Percentiles rank a stretch among this genome's conserved stretches.
phyloP scores from a whole-genome alignment of 331 rosid genomes.

The Quercus phellos region DNA sequence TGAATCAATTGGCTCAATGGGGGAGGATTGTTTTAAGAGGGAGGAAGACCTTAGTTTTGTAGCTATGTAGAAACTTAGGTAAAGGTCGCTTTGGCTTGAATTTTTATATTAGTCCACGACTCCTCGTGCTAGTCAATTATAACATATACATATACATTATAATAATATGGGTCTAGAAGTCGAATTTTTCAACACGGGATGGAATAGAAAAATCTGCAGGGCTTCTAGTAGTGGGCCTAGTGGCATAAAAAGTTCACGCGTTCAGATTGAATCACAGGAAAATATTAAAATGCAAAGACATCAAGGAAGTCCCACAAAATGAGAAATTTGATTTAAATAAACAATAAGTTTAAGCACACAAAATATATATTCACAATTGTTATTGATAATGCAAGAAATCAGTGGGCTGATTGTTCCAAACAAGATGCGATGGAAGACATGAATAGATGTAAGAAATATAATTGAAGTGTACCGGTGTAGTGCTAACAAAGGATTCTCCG shows the following conservation, averaged over 20 bases:
- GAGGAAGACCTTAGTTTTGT: background rate
- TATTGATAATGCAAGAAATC: too few relatives aligned
- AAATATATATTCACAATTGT: too few relatives aligned
- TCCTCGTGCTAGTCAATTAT: background rate
- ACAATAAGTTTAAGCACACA: too few relatives aligned
- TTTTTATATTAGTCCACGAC: background rate
- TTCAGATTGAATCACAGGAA: background rate
- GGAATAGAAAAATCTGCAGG: background rate
- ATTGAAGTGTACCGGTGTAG: too few relatives aligned
- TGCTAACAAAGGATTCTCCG: fast-evolving
- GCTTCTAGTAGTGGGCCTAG: background rate
- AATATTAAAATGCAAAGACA: background rate
- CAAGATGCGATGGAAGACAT: too few relatives aligned
- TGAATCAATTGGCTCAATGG: background rate
- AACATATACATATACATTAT: too few relatives aligned
- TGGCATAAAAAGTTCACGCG: background rate
- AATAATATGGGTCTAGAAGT: background rate
- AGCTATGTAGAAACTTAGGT: background rate
- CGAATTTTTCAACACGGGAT: conserved; percentile 17
- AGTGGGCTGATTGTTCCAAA: too few relatives aligned
- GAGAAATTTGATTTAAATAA: too few relatives aligned
- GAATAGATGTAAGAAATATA: too few relatives aligned
- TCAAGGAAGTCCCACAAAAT: too few relatives aligned
- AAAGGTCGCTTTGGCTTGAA: background rate
- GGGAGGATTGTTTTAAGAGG: background rate